Conservation (phyloP, 2,329 filamentous ascomycete genomes). For the Ceratocystis destructans region DNA sequence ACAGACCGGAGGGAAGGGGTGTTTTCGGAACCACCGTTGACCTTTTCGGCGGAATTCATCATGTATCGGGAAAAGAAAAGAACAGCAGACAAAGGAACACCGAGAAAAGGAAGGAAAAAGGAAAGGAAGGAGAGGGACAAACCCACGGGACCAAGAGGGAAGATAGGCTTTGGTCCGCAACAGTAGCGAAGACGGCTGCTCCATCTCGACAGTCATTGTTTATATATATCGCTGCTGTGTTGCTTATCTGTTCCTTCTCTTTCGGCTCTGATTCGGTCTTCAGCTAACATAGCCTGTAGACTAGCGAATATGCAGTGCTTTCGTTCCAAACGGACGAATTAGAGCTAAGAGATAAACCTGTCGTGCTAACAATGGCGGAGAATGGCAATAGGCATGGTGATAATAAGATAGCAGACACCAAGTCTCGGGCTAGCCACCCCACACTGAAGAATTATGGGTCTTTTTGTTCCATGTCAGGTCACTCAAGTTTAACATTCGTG, state of each 20-base stretch:
- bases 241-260: no score
- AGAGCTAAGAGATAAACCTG: neutral
- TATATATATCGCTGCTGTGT: no score
- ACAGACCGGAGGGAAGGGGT: conserved; percentile 21
- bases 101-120: no score
- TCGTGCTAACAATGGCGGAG: neutral
- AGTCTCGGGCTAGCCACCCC: neutral
- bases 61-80: neutral
- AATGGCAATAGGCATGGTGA: neutral
- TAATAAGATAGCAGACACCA: neutral
- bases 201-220: no score
- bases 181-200: no score
- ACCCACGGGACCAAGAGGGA: no score
- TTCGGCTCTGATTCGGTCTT: neutral
- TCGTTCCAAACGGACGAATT: neutral
- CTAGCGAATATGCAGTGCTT: neutral
- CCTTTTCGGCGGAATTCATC: neutral
- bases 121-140: no score
- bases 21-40: neutral
- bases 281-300: neutral
- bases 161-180: no score
- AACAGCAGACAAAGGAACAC: neutral
- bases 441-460: neutral
- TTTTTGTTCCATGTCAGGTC: neutral
- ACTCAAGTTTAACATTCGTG: neutral